Conservation (phyloP, 352 stramenopile species). For the Phytophthora boehmeriae region DNA sequence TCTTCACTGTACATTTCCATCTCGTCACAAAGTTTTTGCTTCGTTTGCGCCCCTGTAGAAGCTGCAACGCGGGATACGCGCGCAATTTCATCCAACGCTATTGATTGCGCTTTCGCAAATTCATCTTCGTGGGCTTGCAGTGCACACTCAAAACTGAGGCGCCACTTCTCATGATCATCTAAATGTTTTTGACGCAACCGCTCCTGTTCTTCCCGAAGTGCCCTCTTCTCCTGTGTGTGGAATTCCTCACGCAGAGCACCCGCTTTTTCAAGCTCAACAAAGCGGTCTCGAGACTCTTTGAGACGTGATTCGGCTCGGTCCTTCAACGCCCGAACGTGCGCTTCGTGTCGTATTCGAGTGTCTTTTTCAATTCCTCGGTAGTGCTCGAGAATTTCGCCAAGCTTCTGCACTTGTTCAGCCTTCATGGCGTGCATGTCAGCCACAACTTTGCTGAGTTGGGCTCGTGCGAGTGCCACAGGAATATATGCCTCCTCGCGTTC, state of each 20-base stretch:
- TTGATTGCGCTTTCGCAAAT: constrained; percentile 24
- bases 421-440: constrained; percentile 83
- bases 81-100: constrained; percentile 30
- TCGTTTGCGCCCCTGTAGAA: constrained; percentile 5
- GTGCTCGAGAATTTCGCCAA: constrained; percentile 56
- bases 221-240: constrained; percentile 21
- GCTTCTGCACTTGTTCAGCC: constrained; percentile 54
- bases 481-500: constrained; percentile 73
- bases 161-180: constrained; percentile 32
- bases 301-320: constrained; percentile 33
- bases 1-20: constrained; percentile 57
- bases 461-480: constrained; percentile 63
- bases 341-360: constrained; percentile 63
- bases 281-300: constrained; percentile 34
- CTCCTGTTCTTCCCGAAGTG: constrained; percentile 23
- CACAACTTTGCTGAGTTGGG: constrained; percentile 71
- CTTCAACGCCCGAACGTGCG: constrained; percentile 53
- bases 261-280: constrained; percentile 37
- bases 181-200: constrained; percentile 30
- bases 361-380: constrained; percentile 66
- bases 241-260: constrained; percentile 16
- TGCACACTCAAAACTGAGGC: constrained; percentile 37
- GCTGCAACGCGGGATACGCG: constrained; percentile 16
- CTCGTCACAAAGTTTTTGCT: constrained; percentile 32
- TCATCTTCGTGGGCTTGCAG: constrained; percentile 61